Percentiles rank a stretch among this genome's conserved stretches.
phyloP scores from a whole-genome alignment of 768 basidiomycete species.

The Trametes coccinea region DNA sequence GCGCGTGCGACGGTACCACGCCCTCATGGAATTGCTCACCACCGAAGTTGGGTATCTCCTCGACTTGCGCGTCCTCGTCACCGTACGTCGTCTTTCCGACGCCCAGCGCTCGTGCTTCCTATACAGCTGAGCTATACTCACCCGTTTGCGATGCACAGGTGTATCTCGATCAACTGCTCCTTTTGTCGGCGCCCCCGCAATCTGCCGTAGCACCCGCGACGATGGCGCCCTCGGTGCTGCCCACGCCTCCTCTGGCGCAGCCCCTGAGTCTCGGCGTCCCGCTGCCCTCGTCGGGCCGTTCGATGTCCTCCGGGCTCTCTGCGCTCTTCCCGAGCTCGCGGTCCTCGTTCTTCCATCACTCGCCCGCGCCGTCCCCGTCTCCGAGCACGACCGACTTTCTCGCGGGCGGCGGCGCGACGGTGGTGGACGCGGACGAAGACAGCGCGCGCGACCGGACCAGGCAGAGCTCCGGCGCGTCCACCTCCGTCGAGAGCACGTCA shows the following conservation, averaged over 20 bases:
- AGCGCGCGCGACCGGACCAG: conserved; percentile 1
- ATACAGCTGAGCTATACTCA: too few species aligned
- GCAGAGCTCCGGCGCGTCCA: conserved; percentile 15
- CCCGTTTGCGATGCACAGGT: conserved; percentile 44
- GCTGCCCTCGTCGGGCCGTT: conserved; percentile 15
- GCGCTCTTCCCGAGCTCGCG: conserved; percentile 24
- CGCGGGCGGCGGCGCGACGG: background rate
- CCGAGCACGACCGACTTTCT: conserved; percentile 9
- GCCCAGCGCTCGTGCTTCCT: background rate
- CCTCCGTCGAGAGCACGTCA: conserved; percentile 2
- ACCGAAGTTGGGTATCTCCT: conserved; percentile 83
- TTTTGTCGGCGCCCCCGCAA: conserved; percentile 36
- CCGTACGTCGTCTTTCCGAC: conserved; percentile 45
- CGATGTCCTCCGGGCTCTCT: conserved; percentile 23
- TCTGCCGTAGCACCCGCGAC: conserved; percentile 27
- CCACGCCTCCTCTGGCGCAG: conserved; percentile 3
- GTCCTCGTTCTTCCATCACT: conserved; percentile 22
- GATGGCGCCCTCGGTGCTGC: background rate
- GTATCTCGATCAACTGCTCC: conserved; percentile 34
- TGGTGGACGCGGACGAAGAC: background rate
- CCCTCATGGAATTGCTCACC: conserved; percentile 79
- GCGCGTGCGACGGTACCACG: conserved; percentile 51
- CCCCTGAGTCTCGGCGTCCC: conserved; percentile 6
- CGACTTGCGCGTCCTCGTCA: conserved; percentile 76
- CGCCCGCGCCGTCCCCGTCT: conserved; percentile 15